Percentiles rank a stretch among this genome's conserved stretches.
Evolutionary conservation across 2,329 filamentous ascomycete genomes (phyloP).

Genomic region (Lecanicillium sp.): DNA sequence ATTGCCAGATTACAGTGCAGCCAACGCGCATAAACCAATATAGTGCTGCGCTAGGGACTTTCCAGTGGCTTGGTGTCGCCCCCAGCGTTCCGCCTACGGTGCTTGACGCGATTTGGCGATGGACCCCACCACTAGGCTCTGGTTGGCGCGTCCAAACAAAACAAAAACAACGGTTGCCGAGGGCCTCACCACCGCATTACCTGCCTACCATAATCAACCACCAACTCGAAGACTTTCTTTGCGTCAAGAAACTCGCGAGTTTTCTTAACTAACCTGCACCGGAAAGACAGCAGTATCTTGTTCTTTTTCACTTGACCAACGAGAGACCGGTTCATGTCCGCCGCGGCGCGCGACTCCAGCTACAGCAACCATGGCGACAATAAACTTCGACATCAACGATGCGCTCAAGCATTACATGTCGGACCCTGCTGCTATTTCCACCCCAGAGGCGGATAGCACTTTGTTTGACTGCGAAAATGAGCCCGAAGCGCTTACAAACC

Average conservation of each 20-base stretch:
- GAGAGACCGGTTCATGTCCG: conserved; percentile 10
- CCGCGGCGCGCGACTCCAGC: conserved; percentile 13
- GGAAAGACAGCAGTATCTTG: neutral
- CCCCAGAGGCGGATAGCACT: conserved; percentile 74
- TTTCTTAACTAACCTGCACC: neutral
- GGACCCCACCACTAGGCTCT: conserved; percentile 2
- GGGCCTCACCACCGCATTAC: conserved; percentile 10
- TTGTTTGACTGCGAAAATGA: conserved; percentile 91
- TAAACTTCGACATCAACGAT: conserved; percentile 92
- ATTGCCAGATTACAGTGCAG: too few relatives aligned
- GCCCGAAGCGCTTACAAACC: conserved; percentile 70
- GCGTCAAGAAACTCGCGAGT: neutral
- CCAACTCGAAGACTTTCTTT: neutral
- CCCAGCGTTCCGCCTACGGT: too few relatives aligned
- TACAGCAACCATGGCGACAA: conserved; percentile 54
- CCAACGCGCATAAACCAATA: too few relatives aligned
- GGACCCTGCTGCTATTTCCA: conserved; percentile 75
- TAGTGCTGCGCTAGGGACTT: too few relatives aligned
- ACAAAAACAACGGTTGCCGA: conserved; percentile 20
- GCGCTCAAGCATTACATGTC: conserved; percentile 95
- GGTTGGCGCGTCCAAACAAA: conserved; percentile 14
- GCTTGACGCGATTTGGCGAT: too few relatives aligned
- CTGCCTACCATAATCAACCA: conserved; percentile 3
- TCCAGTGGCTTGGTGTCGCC: neutral
- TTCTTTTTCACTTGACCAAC: neutral